A percentile compares a stretch with the other conserved stretches of the same genome.
These are phyloP conservation scores for Mycena metata DNA, from an alignment of 768 basidiomycete genomes.

Conservation along the genomic window DNA sequence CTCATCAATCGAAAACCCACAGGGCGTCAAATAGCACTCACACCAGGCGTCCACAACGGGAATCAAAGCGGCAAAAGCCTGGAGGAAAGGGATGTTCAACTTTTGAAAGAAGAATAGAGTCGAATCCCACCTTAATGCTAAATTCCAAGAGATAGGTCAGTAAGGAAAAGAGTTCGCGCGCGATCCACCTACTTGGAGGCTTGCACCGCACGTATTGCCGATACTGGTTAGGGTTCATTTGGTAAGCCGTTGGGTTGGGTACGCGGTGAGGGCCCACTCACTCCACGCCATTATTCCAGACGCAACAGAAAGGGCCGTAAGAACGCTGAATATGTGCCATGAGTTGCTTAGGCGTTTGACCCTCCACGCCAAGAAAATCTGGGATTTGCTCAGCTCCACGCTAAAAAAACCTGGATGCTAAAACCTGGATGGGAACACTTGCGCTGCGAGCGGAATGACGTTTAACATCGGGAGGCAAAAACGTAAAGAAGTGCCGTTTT, in stretches of 20 bases:
- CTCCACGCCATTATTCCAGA: slow-evolving; percentile 8
- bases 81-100: not conserved
- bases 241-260: too few species aligned
- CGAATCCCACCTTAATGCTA: slow-evolving; percentile 3
- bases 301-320: slow-evolving; percentile 1
- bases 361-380: slow-evolving; percentile 12
- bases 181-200: slow-evolving; percentile 4
- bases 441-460: not conserved
- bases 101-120: not conserved
- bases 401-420: too few species aligned
- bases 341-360: slow-evolving; percentile 13
- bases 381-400: too few species aligned
- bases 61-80: slow-evolving; percentile 16
- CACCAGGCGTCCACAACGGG: slow-evolving; percentile 20
- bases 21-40: not conserved
- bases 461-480: not conserved
- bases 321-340: slow-evolving; percentile 4
- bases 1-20: not conserved
- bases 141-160: not conserved
- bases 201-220: slow-evolving; percentile 8
- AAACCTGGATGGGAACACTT: too few species aligned
- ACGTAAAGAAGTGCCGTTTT: not conserved
- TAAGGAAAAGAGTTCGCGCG: not conserved
- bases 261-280: too few species aligned
- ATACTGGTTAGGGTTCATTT: not conserved